These are phyloP conservation scores for Blyttiomyces sp. DNA, from an alignment of 371 early-diverging fungal genomes.

Conservation along the genomic window DNA sequence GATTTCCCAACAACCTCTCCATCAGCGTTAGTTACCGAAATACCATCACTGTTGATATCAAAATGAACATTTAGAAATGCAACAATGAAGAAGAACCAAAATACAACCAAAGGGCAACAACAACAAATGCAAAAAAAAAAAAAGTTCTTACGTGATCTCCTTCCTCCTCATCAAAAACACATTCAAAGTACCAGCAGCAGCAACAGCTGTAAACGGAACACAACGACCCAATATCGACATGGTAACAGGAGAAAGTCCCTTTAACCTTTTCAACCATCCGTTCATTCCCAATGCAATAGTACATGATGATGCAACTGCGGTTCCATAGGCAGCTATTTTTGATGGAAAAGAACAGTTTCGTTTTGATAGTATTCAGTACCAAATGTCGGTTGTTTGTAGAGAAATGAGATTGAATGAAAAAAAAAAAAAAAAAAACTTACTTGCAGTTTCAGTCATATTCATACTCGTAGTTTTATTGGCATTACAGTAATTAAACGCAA, in stretches of 20 bases:
- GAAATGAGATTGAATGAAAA: background rate
- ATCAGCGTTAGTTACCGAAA: slow-evolving; percentile 61
- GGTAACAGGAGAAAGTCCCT: slow-evolving; percentile 28
- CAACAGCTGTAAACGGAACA: slow-evolving; percentile 79
- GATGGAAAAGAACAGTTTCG: too few species aligned
- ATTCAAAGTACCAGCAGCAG: slow-evolving; percentile 77
- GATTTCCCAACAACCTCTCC: slow-evolving; percentile 67
- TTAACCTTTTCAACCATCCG: slow-evolving; percentile 40
- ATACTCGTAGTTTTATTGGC: slow-evolving; percentile 81
- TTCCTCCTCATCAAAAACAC: slow-evolving; percentile 85
- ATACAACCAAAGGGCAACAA: background rate
- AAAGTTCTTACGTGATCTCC: slow-evolving; percentile 53
- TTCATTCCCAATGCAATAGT: slow-evolving; percentile 71
- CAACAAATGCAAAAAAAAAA: background rate
- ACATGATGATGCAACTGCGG: slow-evolving; percentile 73
- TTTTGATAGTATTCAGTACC: background rate
- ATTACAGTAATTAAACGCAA: slow-evolving; percentile 81
- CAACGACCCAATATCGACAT: slow-evolving; percentile 53
- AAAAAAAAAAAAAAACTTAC: slow-evolving; percentile 35
- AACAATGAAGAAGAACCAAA: background rate
- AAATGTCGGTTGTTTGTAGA: background rate
- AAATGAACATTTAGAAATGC: background rate
- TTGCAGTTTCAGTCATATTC: slow-evolving; percentile 66
- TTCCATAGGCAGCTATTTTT: slow-evolving; percentile 61
- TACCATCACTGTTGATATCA: slow-evolving; percentile 56